These are phyloP conservation scores for Aspergillus fructus DNA, from an alignment of 2,329 filamentous ascomycete species.

Conservation along the genomic window DNA sequence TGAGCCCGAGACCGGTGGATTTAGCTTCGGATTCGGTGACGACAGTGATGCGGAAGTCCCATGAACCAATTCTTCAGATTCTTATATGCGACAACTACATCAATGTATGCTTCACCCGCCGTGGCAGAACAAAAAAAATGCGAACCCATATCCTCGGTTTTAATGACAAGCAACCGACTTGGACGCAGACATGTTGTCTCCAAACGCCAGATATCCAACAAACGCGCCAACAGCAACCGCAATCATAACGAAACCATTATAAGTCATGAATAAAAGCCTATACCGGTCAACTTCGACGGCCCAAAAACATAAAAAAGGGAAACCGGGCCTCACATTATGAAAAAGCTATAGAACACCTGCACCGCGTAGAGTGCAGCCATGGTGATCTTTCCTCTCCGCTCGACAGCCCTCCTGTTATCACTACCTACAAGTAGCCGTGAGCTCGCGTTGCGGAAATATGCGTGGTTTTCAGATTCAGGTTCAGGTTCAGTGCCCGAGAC, in stretches of 20 bases:
- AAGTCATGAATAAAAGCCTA: conserved; percentile 99
- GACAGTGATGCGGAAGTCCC: conserved; percentile 55
- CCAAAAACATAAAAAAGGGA: background rate
- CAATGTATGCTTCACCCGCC: background rate
- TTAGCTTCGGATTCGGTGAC: conserved; percentile 66
- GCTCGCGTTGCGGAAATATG: conserved; percentile 52
- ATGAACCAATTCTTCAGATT: conserved; percentile 22
- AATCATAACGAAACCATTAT: conserved; percentile 97
- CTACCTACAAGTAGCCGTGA: conserved; percentile 76
- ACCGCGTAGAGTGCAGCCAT: conserved; percentile 83
- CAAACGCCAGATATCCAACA: conserved; percentile 81
- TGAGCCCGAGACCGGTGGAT: conserved; percentile 44
- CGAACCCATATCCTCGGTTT: conserved; percentile 18
- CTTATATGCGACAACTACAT: conserved; percentile 1
- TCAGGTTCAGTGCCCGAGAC: conserved; percentile 24
- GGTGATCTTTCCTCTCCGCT: conserved; percentile 70
- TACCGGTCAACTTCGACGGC: background rate
- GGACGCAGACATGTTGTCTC: conserved; percentile 65
- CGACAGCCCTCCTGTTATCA: conserved; percentile 57
- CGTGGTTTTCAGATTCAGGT: conserved; percentile 6
- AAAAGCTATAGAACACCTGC: conserved; percentile 98
- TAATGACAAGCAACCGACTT: conserved; percentile 93
- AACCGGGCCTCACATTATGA: conserved; percentile 81
- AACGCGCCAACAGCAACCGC: conserved; percentile 86
- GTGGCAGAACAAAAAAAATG: background rate